phyloP scores from a whole-genome alignment of 2,329 filamentous ascomycete genomes.

The Epichloe typhina region DNA sequence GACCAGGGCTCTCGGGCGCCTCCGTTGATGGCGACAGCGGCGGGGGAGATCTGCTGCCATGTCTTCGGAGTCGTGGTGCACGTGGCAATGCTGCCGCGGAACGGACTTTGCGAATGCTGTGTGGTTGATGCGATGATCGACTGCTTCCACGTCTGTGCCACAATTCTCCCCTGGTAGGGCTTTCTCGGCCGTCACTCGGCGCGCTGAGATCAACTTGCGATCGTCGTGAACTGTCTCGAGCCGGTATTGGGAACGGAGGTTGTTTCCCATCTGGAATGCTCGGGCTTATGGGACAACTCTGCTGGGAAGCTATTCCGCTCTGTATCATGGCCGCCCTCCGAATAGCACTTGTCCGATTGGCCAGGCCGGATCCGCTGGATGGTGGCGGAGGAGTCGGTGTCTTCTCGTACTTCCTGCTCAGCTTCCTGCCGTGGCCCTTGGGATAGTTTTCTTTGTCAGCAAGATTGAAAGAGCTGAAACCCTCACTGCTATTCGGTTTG shows the following conservation, averaged over 20 bases:
- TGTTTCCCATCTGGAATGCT: slow-evolving; percentile 45
- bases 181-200: slow-evolving; percentile 59
- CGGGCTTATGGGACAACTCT: slow-evolving; percentile 49
- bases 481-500: slow-evolving; percentile 26
- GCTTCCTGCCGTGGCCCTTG: slow-evolving; percentile 15
- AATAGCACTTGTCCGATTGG: slow-evolving; percentile 41
- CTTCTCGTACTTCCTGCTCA: slow-evolving; percentile 25
- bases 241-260: slow-evolving; percentile 87
- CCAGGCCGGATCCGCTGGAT: slow-evolving; percentile 21
- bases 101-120: slow-evolving; percentile 67
- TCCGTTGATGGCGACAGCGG: slow-evolving; percentile 56
- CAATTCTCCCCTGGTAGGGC: slow-evolving; percentile 52
- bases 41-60: slow-evolving; percentile 49
- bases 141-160: slow-evolving; percentile 40
- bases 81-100: slow-evolving; percentile 64
- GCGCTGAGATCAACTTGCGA: slow-evolving; percentile 51
- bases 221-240: slow-evolving; percentile 73
- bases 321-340: slow-evolving; percentile 70
- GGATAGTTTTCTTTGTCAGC: slow-evolving; percentile 18
- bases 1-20: slow-evolving; percentile 52
- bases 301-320: slow-evolving; percentile 57
- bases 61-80: slow-evolving; percentile 34
- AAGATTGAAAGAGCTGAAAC: slow-evolving; percentile 31
- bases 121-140: slow-evolving; percentile 38
- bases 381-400: slow-evolving; percentile 14